phyloP scores from a whole-genome alignment of 805 yeast species.

The Maudiozyma serrabonitensis region DNA sequence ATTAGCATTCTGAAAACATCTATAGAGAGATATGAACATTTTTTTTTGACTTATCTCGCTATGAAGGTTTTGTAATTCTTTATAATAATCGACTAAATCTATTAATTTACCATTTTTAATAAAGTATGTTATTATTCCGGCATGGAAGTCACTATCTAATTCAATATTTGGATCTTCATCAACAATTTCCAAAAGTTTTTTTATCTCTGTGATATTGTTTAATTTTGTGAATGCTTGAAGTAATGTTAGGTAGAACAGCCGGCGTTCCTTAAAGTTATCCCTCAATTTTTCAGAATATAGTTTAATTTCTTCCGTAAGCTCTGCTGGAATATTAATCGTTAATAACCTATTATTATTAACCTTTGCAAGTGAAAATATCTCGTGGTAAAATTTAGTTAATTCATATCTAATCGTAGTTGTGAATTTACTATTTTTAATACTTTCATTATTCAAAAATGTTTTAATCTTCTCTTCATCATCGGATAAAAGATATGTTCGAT shows the following conservation, averaged over 20 bases:
- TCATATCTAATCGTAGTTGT: constrained; percentile 8
- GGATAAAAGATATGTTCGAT: constrained; percentile 11
- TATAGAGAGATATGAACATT: background rate
- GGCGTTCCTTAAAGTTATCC: constrained; percentile 4
- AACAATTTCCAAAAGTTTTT: constrained; percentile 7
- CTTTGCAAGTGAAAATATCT: constrained; percentile 1
- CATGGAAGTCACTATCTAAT: constrained; percentile 11
- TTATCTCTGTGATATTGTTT: constrained; percentile 10
- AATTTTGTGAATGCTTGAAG: constrained; percentile 9
- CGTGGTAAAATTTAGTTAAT: constrained; percentile 12
- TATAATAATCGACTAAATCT: constrained; percentile 3
- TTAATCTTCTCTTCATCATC: constrained; percentile 7
- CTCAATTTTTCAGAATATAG: constrained; percentile 2
- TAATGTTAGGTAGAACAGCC: constrained; percentile 12
- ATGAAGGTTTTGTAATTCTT: background rate
- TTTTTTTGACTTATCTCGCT: background rate
- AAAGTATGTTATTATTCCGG: constrained; percentile 15
- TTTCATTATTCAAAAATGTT: constrained; percentile 10
- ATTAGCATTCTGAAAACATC: constrained; percentile 9
- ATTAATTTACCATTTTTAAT: constrained; percentile 12
- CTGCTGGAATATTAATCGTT: background rate
- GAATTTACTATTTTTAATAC: constrained; percentile 11
- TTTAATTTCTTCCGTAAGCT: background rate
- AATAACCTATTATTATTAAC: background rate
- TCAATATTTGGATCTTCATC: constrained; percentile 8